Percentiles rank a stretch among this genome's conserved stretches.
These are phyloP conservation scores for Pezizomycotina sp. DNA, from an alignment of 2,329 filamentous ascomycete genomes.

Conservation along the genomic window DNA sequence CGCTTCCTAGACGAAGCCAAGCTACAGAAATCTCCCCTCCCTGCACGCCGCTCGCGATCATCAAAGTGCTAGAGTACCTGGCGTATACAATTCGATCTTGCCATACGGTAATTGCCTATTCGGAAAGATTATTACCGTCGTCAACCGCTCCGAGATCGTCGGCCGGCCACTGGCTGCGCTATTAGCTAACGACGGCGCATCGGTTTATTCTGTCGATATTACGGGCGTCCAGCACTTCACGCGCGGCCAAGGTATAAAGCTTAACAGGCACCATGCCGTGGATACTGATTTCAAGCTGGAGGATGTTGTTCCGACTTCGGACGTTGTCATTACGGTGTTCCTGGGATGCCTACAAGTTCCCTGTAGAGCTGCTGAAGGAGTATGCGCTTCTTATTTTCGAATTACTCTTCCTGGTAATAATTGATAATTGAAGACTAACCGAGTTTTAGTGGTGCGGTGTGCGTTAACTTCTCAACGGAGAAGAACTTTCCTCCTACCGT, in stretches of 20 bases:
- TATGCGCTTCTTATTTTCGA: no score
- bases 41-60: conserved; percentile 85
- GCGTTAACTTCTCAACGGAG: conserved; percentile 94
- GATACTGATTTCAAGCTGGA: conserved; percentile 64
- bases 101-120: conserved; percentile 85
- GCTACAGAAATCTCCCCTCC: conserved; percentile 75
- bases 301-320: conserved; percentile 69
- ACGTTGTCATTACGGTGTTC: conserved; percentile 89
- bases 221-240: conserved; percentile 86
- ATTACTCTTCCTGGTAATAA: background rate
- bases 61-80: conserved; percentile 95
- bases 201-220: conserved; percentile 87
- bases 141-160: conserved; percentile 92
- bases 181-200: conserved; percentile 87
- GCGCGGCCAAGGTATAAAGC: conserved; percentile 70
- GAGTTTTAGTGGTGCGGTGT: conserved; percentile 54
- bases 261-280: conserved; percentile 68
- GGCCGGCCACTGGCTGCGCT: conserved; percentile 81
- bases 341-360: conserved; percentile 80
- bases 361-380: conserved; percentile 63
- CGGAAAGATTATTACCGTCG: conserved; percentile 86
- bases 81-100: conserved; percentile 91
- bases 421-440: conserved; percentile 1
- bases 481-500: conserved; percentile 84
- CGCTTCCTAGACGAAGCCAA: conserved; percentile 75